Evolutionary conservation across 73 alveolate species (phyloP).

Genomic region (Paramecium sonneborni): DNA sequence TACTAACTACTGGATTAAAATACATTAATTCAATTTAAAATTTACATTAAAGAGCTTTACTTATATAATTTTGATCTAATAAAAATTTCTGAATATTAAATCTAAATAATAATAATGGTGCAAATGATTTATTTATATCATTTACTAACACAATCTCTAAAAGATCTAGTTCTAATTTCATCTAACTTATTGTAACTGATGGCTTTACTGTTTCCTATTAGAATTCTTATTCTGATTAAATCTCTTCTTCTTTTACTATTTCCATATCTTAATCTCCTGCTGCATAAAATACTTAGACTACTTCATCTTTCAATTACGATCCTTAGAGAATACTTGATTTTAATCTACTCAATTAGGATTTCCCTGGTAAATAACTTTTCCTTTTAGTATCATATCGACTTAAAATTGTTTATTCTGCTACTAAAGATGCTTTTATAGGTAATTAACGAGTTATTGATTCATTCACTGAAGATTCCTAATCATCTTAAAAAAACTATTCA

Average conservation of each 20-base stretch:
- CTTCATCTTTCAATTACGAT: background rate
- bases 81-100: background rate
- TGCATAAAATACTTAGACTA: slow-evolving; percentile 4
- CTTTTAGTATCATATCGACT: background rate
- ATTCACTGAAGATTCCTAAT: slow-evolving; percentile 7
- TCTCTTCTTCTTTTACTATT: background rate
- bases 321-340: background rate
- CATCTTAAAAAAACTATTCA: background rate
- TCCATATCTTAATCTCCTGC: slow-evolving; percentile 4
- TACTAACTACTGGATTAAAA: slow-evolving; percentile 40
- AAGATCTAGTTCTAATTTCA: background rate
- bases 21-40: background rate
- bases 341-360: background rate
- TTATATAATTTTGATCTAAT: background rate
- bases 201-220: background rate
- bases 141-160: slow-evolving; percentile 18
- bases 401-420: background rate
- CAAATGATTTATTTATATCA: slow-evolving; percentile 26
- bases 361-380: background rate
- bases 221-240: background rate
- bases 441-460: background rate
- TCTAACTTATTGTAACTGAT: background rate
- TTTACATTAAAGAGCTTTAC: background rate
- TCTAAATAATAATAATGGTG: background rate
- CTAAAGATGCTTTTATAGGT: background rate